phyloP scores from a whole-genome alignment of 2,329 filamentous ascomycete species.

The Microsporum ferrugineum region DNA sequence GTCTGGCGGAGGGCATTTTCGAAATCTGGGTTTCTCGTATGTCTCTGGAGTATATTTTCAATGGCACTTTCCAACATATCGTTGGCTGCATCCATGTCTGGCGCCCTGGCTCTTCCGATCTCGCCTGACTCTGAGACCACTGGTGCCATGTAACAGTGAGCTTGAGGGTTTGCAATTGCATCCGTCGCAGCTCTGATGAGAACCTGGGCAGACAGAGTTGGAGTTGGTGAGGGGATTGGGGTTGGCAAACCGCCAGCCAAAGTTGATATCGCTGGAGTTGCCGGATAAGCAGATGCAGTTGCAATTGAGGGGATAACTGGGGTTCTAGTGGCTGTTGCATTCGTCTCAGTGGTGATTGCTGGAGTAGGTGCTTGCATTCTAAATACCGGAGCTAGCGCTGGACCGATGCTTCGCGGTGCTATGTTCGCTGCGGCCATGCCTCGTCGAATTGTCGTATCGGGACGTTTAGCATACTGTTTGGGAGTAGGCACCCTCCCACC shows the following conservation, averaged over 20 bases:
- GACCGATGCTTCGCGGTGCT: neutral
- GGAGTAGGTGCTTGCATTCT: neutral
- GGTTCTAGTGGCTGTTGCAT: neutral
- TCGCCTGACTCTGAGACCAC: neutral
- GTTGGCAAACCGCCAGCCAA: neutral
- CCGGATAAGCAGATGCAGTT: neutral
- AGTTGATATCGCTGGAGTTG: neutral
- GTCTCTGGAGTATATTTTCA: neutral
- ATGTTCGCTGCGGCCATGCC: neutral
- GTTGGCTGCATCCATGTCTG: neutral
- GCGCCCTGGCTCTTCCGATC: neutral
- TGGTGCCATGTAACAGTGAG: neutral
- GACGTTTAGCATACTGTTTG: neutral
- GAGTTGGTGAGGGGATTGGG: neutral
- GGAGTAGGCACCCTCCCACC: constrained; percentile 13
- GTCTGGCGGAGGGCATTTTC: neutral
- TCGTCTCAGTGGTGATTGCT: neutral
- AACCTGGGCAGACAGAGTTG: neutral
- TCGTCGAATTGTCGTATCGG: neutral
- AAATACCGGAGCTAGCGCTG: neutral
- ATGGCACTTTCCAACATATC: neutral
- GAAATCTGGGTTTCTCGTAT: neutral
- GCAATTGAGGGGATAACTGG: neutral
- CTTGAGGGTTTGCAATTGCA: neutral
- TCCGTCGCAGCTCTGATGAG: neutral